These are phyloP conservation scores for Lathyrus sativus DNA, from an alignment of 306 rosid species.

Conservation along the genomic window DNA sequence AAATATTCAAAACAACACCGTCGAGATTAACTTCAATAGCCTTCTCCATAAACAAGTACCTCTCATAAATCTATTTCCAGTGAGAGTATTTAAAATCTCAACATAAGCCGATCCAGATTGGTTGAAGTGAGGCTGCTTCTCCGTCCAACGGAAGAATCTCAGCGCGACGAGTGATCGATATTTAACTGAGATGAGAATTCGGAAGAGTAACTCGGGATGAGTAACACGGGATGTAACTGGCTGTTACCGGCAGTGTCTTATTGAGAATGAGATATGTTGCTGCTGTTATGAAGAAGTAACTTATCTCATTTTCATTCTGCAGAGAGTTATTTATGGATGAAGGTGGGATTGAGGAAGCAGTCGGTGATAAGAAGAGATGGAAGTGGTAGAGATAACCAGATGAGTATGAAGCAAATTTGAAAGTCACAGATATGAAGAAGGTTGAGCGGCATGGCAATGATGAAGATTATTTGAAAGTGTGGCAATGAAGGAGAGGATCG, in stretches of 20 bases:
- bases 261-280: background rate
- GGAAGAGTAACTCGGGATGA: conserved; percentile 59
- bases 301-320: too few relatives aligned
- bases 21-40: conserved; percentile 41
- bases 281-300: background rate
- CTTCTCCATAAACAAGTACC: conserved; percentile 61
- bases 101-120: conserved; percentile 51
- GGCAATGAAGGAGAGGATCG: too few relatives aligned
- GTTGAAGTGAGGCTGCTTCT: conserved; percentile 51
- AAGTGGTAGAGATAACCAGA: too few relatives aligned
- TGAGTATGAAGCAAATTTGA: too few relatives aligned
- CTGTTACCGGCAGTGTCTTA: conserved; percentile 34
- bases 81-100: conserved; percentile 68
- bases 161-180: conserved; percentile 56
- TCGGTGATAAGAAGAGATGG: too few relatives aligned
- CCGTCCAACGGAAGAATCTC: conserved; percentile 68
- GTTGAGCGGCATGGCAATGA: too few relatives aligned
- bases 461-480: too few relatives aligned
- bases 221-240: conserved; percentile 51
- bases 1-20: conserved; percentile 46
- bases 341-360: too few relatives aligned
- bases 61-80: conserved; percentile 45
- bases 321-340: too few relatives aligned
- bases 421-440: too few relatives aligned
- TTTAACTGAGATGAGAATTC: conserved; percentile 50